Conservation (phyloP, 306 rosid genomes). For the Cucumis hystrix region DNA sequence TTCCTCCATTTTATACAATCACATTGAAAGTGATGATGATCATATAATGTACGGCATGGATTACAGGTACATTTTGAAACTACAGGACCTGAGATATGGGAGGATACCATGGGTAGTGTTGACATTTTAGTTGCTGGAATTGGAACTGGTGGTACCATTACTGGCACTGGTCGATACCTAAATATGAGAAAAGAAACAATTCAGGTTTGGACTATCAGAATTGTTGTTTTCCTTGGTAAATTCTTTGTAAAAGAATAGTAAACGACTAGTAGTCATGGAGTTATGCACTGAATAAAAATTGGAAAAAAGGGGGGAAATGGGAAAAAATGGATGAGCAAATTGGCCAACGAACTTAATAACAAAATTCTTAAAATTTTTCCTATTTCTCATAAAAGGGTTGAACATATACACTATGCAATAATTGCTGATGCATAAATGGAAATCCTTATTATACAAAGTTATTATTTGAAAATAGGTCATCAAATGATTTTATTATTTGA, state of each 20-base stretch:
- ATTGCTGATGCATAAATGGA: not conserved
- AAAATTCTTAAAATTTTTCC: not conserved
- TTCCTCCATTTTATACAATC: not conserved
- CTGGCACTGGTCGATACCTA: conserved; percentile 83
- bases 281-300: not conserved
- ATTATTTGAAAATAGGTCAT: not conserved
- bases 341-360: not conserved
- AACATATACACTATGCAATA: not conserved
- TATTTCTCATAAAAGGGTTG: not conserved
- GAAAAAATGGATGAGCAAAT: not conserved
- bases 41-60: conserved; percentile 3
- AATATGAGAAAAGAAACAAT: conserved; percentile 53
- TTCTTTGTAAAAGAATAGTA: not conserved
- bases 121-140: conserved; percentile 80
- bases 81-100: conserved; percentile 99
- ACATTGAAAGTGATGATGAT: not conserved
- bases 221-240: not conserved
- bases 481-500: not conserved
- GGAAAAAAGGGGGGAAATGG: not conserved
- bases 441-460: not conserved
- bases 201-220: conserved; percentile 30
- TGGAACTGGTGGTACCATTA: conserved; percentile 93
- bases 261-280: not conserved
- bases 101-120: conserved; percentile 81
- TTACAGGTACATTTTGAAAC: conserved; percentile 93